Evolutionary conservation across 2,329 filamentous ascomycete species (phyloP).

Genomic region (Colletotrichum filicis): DNA sequence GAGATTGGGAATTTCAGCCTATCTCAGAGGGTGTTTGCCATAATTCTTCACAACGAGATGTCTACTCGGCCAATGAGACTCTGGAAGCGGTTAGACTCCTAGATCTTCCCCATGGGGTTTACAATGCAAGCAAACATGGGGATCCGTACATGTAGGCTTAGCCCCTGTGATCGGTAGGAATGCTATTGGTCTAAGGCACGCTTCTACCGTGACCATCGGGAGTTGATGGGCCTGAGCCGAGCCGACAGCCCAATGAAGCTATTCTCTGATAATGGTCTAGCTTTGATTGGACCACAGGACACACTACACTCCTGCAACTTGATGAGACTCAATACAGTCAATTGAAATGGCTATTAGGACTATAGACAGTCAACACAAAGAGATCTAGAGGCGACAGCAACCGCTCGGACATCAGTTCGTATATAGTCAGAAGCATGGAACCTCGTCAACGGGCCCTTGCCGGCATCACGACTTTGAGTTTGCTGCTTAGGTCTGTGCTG

Average conservation of each 20-base stretch:
- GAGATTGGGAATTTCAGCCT: not conserved
- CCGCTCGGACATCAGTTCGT: not conserved
- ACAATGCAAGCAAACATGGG: not conserved
- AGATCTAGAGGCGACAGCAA: too few relatives aligned
- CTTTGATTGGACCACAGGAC: not conserved
- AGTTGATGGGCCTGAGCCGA: conserved; percentile 17
- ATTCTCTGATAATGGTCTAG: not conserved
- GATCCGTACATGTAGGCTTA: not conserved
- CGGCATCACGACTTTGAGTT: not conserved
- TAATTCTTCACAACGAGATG: not conserved
- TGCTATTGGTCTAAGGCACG: not conserved
- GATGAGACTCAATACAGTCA: not conserved
- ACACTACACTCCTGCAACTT: not conserved
- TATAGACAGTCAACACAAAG: too few relatives aligned
- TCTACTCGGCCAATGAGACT: not conserved
- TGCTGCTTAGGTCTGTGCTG: not conserved
- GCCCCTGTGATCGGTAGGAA: not conserved
- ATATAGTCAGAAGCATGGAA: not conserved
- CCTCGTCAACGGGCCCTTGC: not conserved
- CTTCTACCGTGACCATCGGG: not conserved
- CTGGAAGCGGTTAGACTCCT: not conserved
- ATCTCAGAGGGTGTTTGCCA: not conserved
- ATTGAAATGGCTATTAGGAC: not conserved
- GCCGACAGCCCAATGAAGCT: conserved; percentile 2
- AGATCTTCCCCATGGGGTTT: not conserved